These are phyloP conservation scores for Rhodotorula sp. DNA, from an alignment of 1,284 basidiomycete genomes.

Conservation along the genomic window DNA sequence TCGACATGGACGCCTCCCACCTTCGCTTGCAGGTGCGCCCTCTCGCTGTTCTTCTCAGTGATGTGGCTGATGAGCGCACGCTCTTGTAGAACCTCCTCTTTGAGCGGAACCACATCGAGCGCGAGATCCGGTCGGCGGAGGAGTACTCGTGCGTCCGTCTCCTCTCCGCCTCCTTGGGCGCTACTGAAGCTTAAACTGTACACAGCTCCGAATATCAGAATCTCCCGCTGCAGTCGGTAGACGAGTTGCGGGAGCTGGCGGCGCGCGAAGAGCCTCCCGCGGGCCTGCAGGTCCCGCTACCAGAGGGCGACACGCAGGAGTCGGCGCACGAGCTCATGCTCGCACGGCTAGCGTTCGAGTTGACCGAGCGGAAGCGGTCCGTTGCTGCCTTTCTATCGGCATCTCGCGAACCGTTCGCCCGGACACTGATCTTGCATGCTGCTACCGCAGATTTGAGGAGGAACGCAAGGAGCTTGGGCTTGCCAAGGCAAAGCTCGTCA, in stretches of 20 bases:
- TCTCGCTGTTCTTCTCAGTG: neutral
- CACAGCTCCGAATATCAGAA: conserved; percentile 45
- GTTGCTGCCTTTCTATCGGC: neutral
- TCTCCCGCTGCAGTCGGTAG: conserved; percentile 34
- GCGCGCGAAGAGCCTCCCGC: conserved; percentile 7
- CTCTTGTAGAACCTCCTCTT: conserved; percentile 42
- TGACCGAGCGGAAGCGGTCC: conserved; percentile 42
- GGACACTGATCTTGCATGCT: no score
- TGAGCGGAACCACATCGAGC: conserved; percentile 44
- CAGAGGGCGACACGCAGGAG: conserved; percentile 18
- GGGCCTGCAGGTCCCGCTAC: conserved; percentile 14
- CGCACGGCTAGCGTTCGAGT: conserved; percentile 39
- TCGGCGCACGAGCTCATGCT: conserved; percentile 44
- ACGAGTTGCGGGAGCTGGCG: conserved; percentile 28
- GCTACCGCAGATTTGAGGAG: conserved; percentile 43
- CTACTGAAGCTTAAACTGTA: neutral
- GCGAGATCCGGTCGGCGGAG: conserved; percentile 44
- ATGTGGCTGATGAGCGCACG: no score
- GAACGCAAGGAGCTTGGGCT: conserved; percentile 42
- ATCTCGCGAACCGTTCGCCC: no score
- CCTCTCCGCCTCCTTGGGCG: neutral
- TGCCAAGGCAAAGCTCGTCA: conserved; percentile 43
- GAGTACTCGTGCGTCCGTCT: conserved; percentile 40
- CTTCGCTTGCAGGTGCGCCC: conserved; percentile 35
- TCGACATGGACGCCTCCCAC: conserved; percentile 41